Evolutionary conservation across 1,284 basidiomycete genomes (phyloP).

Genomic region (Leccinum holopus): DNA sequence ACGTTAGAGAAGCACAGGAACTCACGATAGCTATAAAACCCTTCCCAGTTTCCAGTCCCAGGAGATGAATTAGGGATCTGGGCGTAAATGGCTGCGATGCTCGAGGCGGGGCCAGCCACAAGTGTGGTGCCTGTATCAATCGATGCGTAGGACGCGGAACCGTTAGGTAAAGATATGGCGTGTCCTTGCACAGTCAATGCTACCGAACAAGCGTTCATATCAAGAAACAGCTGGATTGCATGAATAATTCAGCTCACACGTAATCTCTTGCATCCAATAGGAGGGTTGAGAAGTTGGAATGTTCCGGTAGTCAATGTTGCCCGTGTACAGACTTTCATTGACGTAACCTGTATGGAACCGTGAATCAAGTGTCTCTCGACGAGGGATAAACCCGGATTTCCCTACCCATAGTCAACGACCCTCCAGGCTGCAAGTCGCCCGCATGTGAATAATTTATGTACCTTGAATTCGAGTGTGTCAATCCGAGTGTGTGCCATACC

Average conservation of each 20-base stretch:
- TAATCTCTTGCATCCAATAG: constrained; percentile 45
- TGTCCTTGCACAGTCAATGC: constrained; percentile 46
- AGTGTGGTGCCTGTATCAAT: constrained; percentile 60
- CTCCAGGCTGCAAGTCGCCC: constrained; percentile 42
- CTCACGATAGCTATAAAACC: constrained; percentile 50
- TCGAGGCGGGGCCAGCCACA: constrained; percentile 45
- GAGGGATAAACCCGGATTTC: constrained; percentile 11
- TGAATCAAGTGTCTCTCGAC: not conserved
- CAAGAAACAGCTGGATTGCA: not conserved
- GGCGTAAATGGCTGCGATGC: constrained; percentile 44
- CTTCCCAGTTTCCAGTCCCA: constrained; percentile 39
- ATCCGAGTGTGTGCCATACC: not conserved
- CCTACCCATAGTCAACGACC: constrained; percentile 54
- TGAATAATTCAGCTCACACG: constrained; percentile 13
- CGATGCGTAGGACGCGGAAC: constrained; percentile 38
- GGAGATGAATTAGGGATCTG: constrained; percentile 41
- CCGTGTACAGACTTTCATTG: constrained; percentile 46
- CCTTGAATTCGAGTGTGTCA: constrained; percentile 14
- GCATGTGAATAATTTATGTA: constrained; percentile 38
- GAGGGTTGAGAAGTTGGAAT: constrained; percentile 34
- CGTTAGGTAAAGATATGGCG: constrained; percentile 34
- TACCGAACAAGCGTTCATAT: constrained; percentile 15
- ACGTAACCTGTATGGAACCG: constrained; percentile 21
- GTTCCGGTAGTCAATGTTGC: constrained; percentile 44
- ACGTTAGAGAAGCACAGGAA: not conserved